These are phyloP conservation scores for Penicillium atrosanguineum DNA, from an alignment of 495 filamentous ascomycete genomes.

Conservation along the genomic window DNA sequence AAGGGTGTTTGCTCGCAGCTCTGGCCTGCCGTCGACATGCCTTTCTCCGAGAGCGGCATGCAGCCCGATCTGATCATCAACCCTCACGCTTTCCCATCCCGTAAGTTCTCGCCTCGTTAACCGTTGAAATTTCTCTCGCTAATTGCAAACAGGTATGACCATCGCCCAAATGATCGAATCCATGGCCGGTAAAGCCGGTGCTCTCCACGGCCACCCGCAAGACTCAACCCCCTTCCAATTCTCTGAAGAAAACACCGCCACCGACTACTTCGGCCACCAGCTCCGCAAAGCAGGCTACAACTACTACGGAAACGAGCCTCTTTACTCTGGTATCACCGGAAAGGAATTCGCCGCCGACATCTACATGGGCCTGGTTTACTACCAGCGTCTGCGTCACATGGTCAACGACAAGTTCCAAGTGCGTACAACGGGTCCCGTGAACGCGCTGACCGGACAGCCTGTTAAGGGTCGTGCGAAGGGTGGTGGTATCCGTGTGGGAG, in stretches of 20 bases:
- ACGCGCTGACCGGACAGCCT: slow-evolving; percentile 85
- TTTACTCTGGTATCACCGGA: slow-evolving; percentile 95
- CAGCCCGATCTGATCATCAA: slow-evolving; percentile 98
- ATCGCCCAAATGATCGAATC: slow-evolving; percentile 99
- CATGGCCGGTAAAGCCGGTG: slow-evolving; percentile 89
- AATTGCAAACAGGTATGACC: slow-evolving; percentile 65
- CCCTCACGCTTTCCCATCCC: slow-evolving; percentile 99
- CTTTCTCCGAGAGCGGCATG: slow-evolving; percentile 95
- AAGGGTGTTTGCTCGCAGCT: slow-evolving; percentile 87
- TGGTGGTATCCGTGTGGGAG: slow-evolving; percentile 96
- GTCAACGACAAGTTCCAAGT: slow-evolving; percentile 99
- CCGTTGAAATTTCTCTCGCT: not conserved
- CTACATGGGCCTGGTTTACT: slow-evolving; percentile 95
- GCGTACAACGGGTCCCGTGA: slow-evolving; percentile 89
- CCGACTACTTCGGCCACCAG: slow-evolving; percentile 94
- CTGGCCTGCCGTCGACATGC: slow-evolving; percentile 93
- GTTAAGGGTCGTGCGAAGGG: slow-evolving; percentile 95
- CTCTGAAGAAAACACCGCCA: slow-evolving; percentile 85
- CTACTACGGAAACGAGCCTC: slow-evolving; percentile 96
- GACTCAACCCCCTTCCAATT: slow-evolving; percentile 95
- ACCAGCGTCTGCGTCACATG: slow-evolving; percentile 97
- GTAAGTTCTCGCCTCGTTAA: slow-evolving; percentile 36
- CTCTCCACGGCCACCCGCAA: slow-evolving; percentile 90
- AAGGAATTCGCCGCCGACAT: slow-evolving; percentile 93
- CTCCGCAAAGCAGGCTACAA: slow-evolving; percentile 93